phyloP scores from a whole-genome alignment of 2,329 filamentous ascomycete species.

The Fusarium sp. region DNA sequence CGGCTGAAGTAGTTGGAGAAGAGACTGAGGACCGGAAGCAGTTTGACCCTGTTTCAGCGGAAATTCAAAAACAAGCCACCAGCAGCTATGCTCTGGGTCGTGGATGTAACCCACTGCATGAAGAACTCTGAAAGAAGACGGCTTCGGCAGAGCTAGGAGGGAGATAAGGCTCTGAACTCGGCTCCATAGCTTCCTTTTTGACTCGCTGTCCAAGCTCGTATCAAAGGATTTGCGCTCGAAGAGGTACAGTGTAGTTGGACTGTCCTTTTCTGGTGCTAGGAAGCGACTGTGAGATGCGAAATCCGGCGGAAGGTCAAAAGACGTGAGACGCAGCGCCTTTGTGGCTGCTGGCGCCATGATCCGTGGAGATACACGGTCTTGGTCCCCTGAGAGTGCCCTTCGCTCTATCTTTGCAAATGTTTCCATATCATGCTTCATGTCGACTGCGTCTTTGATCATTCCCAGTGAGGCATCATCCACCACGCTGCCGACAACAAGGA shows the following conservation, averaged over 20 bases:
- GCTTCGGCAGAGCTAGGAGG: not conserved
- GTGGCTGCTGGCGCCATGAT: not conserved
- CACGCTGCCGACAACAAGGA: not conserved
- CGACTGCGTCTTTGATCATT: conserved; percentile 4
- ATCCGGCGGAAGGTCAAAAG: not conserved
- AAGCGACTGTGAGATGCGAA: not conserved
- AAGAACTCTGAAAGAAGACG: not conserved
- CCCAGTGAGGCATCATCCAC: not conserved
- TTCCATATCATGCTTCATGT: not conserved
- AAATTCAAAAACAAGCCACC: conserved; percentile 9
- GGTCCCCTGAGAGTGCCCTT: not conserved
- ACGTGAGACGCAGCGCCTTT: not conserved
- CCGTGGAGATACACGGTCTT: not conserved
- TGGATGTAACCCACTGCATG: not conserved
- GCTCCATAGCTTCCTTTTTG: conserved; percentile 2
- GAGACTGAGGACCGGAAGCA: not conserved
- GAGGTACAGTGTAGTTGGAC: not conserved
- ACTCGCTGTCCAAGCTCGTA: not conserved
- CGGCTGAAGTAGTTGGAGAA: not conserved
- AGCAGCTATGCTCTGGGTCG: conserved; percentile 1
- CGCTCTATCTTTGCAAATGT: conserved; percentile 4
- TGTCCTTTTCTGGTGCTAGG: not conserved
- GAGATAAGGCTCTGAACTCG: conserved; percentile 8
- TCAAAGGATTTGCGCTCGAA: conserved; percentile 5
- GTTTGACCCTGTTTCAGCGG: not conserved